Conservation (phyloP, 1,284 basidiomycete species). For the Thecaphora frezii region DNA sequence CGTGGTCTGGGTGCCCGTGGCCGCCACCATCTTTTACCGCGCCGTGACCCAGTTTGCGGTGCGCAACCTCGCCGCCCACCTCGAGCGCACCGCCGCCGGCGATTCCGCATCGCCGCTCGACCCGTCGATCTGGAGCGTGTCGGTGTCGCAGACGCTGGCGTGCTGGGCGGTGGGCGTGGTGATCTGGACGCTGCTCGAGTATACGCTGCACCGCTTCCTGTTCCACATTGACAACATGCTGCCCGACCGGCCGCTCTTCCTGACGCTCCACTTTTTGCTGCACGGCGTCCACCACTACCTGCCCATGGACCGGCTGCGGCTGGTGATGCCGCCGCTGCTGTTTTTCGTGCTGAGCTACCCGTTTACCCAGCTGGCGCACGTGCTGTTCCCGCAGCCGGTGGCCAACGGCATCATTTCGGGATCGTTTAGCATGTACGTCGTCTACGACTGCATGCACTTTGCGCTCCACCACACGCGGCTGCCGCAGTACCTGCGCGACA, state of each 20-base stretch:
- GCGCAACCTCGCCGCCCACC: constrained; percentile 11
- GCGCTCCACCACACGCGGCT: constrained; percentile 63
- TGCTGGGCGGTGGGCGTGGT: constrained; percentile 79
- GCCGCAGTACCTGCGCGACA: constrained; percentile 80
- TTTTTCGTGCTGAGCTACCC: constrained; percentile 80
- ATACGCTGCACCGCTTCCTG: constrained; percentile 91
- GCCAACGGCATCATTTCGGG: constrained; percentile 94
- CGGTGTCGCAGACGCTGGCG: constrained; percentile 61
- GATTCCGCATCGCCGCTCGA: constrained; percentile 8
- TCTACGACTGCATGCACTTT: constrained; percentile 59
- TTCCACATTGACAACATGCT: constrained; percentile 93
- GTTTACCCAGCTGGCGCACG: constrained; percentile 83
- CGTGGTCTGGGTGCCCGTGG: constrained; percentile 86
- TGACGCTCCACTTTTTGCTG: constrained; percentile 87
- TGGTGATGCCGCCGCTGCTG: constrained; percentile 93
- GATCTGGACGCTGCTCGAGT: constrained; percentile 94
- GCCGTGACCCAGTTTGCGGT: constrained; percentile 75
- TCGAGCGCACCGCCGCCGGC: constrained; percentile 60
- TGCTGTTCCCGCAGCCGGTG: constrained; percentile 75
- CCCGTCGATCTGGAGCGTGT: constrained; percentile 19
- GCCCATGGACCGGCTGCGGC: constrained; percentile 81
- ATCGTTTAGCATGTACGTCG: constrained; percentile 84
- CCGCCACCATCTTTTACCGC: constrained; percentile 76
- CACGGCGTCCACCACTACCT: constrained; percentile 98
- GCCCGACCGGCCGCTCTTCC: constrained; percentile 77